Percentiles rank a stretch among this genome's conserved stretches.
phyloP scores from a whole-genome alignment of 176 grass and related monocot genomes.

The Rhynchospora tenuis region DNA sequence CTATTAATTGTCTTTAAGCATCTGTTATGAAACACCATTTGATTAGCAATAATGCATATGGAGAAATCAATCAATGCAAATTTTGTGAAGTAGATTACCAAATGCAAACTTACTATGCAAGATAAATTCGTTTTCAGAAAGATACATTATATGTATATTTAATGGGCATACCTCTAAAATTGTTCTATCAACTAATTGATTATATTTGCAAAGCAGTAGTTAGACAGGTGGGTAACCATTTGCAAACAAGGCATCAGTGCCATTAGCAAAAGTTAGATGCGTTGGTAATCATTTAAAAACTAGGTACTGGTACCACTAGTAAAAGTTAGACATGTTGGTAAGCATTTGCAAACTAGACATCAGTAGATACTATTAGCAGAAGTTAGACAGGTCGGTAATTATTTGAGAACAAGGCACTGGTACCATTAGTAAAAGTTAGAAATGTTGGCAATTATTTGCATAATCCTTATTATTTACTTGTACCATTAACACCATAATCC shows the following conservation, averaged over 20 bases:
- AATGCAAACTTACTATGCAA: background rate
- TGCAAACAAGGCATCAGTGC: no score
- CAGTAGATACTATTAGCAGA: no score
- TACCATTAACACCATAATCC: background rate
- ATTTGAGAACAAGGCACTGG: no score
- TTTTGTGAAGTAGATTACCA: background rate
- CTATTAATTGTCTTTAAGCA: conserved; percentile 99
- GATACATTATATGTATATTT: background rate
- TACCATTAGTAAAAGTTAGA: background rate
- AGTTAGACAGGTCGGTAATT: no score
- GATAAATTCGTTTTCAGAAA: background rate
- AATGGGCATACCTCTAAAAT: background rate
- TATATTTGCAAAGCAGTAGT: no score
- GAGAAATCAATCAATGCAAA: conserved; percentile 20
- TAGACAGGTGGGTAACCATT: no score
- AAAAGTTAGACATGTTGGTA: background rate
- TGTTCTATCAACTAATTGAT: no score
- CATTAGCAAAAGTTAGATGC: no score
- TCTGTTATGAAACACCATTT: conserved; percentile 27
- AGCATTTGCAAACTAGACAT: no score
- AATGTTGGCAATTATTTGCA: background rate
- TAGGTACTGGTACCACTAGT: background rate
- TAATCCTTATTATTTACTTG: background rate
- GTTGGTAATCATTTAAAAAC: no score
- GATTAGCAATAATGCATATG: conserved; percentile 15